A percentile compares a stretch with the other conserved stretches of the same genome.
These are phyloP conservation scores for Scopulariopsis brevicaulis DNA, from an alignment of 2,329 filamentous ascomycete species.

Conservation along the genomic window DNA sequence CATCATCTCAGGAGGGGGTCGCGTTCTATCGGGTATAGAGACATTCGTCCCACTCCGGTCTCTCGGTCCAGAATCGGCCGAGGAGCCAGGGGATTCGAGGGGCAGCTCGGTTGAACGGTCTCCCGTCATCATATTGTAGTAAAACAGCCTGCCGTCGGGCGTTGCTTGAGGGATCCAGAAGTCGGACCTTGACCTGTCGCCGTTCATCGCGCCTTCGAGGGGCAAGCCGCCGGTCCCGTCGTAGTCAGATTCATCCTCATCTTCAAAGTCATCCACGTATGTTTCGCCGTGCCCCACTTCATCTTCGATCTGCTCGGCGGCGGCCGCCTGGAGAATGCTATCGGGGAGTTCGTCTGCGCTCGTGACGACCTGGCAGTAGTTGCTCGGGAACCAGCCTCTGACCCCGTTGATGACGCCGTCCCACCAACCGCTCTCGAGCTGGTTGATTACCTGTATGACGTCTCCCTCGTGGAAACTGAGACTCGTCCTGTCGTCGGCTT, in stretches of 20 bases:
- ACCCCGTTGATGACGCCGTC: constrained; percentile 96
- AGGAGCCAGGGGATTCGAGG: constrained; percentile 74
- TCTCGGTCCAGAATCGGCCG: constrained; percentile 72
- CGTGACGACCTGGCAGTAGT: constrained; percentile 85
- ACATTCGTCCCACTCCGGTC: constrained; percentile 68
- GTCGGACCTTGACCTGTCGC: constrained; percentile 73
- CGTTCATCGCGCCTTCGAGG: constrained; percentile 50
- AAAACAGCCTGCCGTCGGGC: constrained; percentile 83
- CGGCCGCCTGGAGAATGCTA: constrained; percentile 26
- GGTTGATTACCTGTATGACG: constrained; percentile 96
- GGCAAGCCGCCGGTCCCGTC: constrained; percentile 51
- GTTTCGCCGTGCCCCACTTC: constrained; percentile 55
- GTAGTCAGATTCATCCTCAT: constrained; percentile 53
- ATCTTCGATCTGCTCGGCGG: constrained; percentile 29
- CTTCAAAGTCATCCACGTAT: constrained; percentile 56
- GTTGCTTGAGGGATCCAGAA: constrained; percentile 99
- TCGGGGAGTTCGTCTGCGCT: constrained; percentile 63
- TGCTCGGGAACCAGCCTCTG: constrained; percentile 97
- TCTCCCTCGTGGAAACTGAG: constrained; percentile 95
- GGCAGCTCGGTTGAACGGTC: constrained; percentile 92
- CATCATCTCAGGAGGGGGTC: constrained; percentile 85
- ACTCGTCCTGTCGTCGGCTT: constrained; percentile 92
- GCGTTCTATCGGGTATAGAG: constrained; percentile 77
- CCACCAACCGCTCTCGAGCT: constrained; percentile 98
- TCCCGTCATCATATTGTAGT: constrained; percentile 96